These are phyloP conservation scores for Septoria linicola DNA, from an alignment of 2,329 filamentous ascomycete genomes.

Conservation along the genomic window DNA sequence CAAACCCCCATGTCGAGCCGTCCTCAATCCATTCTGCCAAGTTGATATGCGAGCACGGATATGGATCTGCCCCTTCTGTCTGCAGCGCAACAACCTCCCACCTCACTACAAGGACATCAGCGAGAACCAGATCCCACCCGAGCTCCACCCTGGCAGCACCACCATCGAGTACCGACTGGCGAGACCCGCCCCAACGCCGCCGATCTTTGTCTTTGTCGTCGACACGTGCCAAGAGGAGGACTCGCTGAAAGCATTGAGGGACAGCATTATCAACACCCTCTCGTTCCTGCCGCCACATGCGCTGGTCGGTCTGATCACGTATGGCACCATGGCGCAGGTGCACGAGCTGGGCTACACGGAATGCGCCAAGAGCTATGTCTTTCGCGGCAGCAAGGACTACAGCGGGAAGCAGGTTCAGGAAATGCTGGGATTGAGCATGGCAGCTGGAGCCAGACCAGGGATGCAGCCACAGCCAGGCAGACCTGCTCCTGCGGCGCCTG, in stretches of 20 bases:
- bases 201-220: slow-evolving; percentile 84
- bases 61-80: slow-evolving; percentile 87
- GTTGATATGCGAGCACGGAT: slow-evolving; percentile 79
- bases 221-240: slow-evolving; percentile 88
- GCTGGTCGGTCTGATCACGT: slow-evolving; percentile 79
- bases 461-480: slow-evolving; percentile 71
- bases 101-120: slow-evolving; percentile 90
- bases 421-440: slow-evolving; percentile 79
- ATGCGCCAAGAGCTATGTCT: slow-evolving; percentile 97
- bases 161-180: slow-evolving; percentile 87
- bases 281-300: slow-evolving; percentile 78
- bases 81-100: slow-evolving; percentile 78
- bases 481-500: slow-evolving; percentile 57
- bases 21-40: slow-evolving; percentile 94
- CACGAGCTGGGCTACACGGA: slow-evolving; percentile 98
- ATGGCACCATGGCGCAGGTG: slow-evolving; percentile 94
- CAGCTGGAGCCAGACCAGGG: slow-evolving; percentile 70
- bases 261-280: slow-evolving; percentile 82
- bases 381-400: slow-evolving; percentile 97
- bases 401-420: slow-evolving; percentile 98
- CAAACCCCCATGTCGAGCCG: slow-evolving; percentile 92
- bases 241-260: slow-evolving; percentile 76
- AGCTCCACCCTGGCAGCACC: slow-evolving; percentile 77
- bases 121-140: slow-evolving; percentile 75
- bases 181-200: slow-evolving; percentile 77